Evolutionary conservation across 1,284 basidiomycete species (phyloP).

Genomic region (Rhodofomes roseus): DNA sequence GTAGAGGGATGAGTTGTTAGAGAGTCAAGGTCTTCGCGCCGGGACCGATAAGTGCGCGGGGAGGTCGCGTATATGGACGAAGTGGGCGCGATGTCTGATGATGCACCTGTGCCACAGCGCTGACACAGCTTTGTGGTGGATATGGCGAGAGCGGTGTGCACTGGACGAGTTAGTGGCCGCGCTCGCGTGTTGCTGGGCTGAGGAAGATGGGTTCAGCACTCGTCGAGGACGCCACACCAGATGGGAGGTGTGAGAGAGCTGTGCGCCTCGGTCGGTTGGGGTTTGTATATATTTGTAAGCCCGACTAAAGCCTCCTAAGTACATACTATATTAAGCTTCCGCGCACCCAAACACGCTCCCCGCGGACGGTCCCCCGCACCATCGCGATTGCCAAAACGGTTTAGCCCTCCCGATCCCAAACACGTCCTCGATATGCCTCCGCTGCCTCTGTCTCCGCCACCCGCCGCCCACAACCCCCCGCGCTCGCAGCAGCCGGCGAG

Average conservation of each 20-base stretch:
- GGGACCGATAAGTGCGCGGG: neutral
- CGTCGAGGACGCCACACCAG: neutral
- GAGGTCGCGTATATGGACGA: neutral
- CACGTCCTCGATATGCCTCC: neutral
- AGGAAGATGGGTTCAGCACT: neutral
- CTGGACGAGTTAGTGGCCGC: neutral
- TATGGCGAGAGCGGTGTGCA: neutral
- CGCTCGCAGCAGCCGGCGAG: neutral
- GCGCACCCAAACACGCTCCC: neutral
- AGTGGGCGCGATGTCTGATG: neutral
- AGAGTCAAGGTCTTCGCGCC: neutral
- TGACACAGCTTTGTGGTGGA: neutral
- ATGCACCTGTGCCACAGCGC: neutral
- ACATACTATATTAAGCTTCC: neutral
- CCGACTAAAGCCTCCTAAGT: neutral
- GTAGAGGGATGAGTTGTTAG: neutral
- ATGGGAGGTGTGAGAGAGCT: constrained; percentile 1
- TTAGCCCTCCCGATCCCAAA: neutral
- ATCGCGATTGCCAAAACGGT: neutral
- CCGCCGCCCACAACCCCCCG: neutral
- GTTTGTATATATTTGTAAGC: neutral
- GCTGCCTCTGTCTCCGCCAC: neutral
- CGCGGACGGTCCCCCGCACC: neutral
- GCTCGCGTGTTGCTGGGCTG: neutral
- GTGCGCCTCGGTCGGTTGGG: neutral